Evolutionary conservation across 2,329 filamentous ascomycete genomes (phyloP).

Genomic region (Pyricularia pennisetigena): DNA sequence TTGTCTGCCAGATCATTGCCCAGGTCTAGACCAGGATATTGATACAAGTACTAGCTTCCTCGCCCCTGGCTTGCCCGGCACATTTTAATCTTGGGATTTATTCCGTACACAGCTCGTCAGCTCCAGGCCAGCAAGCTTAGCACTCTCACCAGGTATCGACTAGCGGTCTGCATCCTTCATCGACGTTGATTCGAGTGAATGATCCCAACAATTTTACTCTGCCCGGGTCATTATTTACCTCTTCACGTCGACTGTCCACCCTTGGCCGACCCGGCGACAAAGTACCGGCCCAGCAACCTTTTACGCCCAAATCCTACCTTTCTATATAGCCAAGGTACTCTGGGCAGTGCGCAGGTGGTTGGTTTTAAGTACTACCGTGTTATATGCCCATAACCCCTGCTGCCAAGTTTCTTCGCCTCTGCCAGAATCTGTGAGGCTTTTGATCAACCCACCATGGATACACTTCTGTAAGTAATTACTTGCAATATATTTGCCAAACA

Average conservation of each 20-base stretch:
- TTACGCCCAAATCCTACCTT: not conserved
- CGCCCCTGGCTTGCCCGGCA: not conserved
- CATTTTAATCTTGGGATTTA: not conserved
- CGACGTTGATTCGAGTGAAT: not conserved
- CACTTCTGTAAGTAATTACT: constrained; percentile 7
- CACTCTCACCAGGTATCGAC: not conserved
- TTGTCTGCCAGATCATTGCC: not conserved
- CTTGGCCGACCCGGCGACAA: too few relatives aligned
- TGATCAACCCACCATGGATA: constrained; percentile 6
- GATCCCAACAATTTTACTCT: not conserved
- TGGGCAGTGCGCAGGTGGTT: not conserved
- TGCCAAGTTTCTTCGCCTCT: not conserved
- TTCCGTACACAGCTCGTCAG: not conserved
- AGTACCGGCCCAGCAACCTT: not conserved
- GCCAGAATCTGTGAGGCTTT: not conserved
- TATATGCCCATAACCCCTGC: not conserved
- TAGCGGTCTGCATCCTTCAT: not conserved
- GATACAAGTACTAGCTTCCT: not conserved
- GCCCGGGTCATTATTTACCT: not conserved
- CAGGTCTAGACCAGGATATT: not conserved
- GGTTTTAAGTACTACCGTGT: not conserved
- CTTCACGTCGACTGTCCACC: not conserved
- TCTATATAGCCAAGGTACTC: not conserved
- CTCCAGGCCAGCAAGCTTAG: not conserved
- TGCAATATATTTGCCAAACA: not conserved